Conservation (phyloP, 805 yeast genomes). For the Ogataea populi-albae region DNA sequence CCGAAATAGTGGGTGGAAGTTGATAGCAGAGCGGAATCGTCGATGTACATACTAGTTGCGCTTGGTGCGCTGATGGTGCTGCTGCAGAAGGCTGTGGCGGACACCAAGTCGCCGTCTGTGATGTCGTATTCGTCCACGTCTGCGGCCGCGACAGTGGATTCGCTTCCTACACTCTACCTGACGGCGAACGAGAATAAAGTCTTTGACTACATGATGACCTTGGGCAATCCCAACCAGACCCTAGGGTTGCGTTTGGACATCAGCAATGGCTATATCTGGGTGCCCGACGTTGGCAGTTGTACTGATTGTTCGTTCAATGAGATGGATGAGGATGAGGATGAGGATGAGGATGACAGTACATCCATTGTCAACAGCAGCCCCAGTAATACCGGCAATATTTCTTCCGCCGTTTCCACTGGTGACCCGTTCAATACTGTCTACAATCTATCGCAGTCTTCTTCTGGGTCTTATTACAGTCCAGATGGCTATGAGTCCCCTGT, state of each 20-base stretch:
- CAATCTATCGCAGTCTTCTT: slow-evolving; percentile 20
- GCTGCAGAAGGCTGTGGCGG: no score
- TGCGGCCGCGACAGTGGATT: slow-evolving; percentile 8
- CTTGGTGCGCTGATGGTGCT: no score
- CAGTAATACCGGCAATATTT: background rate
- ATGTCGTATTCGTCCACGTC: slow-evolving; percentile 4
- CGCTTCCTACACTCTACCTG: slow-evolving; percentile 21
- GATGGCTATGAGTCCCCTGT: background rate
- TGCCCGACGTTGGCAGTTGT: slow-evolving; percentile 26
- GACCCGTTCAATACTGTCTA: slow-evolving; percentile 11
- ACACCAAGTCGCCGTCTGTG: no score
- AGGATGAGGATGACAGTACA: background rate
- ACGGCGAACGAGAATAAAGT: slow-evolving; percentile 13
- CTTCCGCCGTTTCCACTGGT: slow-evolving; percentile 1
- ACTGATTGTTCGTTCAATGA: slow-evolving; percentile 18
- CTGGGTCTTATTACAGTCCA: slow-evolving; percentile 14
- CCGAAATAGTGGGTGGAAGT: no score
- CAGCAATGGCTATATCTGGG: slow-evolving; percentile 29
- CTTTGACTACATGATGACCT: slow-evolving; percentile 23
- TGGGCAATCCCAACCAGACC: slow-evolving; percentile 27
- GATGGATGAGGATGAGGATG: background rate
- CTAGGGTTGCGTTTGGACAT: slow-evolving; percentile 30
- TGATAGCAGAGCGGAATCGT: no score
- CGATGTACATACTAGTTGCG: no score
- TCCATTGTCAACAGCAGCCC: background rate